Evolutionary conservation across 176 grass and related monocot genomes (phyloP), one percentile per base, ranked within the genome.

Genomic region (Aegilops umbellulata): DNA sequence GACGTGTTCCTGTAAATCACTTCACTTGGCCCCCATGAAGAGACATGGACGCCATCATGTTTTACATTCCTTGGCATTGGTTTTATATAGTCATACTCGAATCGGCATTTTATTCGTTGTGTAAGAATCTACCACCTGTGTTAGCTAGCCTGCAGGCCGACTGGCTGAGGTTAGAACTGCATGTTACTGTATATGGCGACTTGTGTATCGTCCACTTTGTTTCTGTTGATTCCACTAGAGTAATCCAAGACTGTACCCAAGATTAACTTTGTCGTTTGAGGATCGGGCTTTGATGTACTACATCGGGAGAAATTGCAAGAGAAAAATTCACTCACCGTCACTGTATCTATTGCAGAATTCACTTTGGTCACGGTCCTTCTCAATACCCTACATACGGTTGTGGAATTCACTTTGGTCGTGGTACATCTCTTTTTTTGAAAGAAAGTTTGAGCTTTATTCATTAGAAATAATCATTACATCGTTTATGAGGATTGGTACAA

Each of bases 1-100:
- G 95, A 98, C 13, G 93, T 31, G 25, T 98, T 98, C 80, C 88
- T 98, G 27, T 98, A 85, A 82, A 86, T 60, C 8, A 7, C 60
- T 44, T 74, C 27, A 12, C 44, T 57, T 79, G 30, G 3, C 41
- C 65, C 24, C n/a, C 79, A 23, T 86, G 42, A 49, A 49, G 24
- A n/a, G 24, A 15, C 69, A 60, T 15, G 27, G 29, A 78, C 17
- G 47, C 23, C 76, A 30, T 85, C 76, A 41, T 83, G 35, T 47
- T 66, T 79, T 32, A 34, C 14, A 55, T 15, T 15, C 20, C 22
- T 86, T 83, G 77, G 9, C 47, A 86, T 69, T 23, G 69, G 71
- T 81, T 64, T 81, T 64, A 46, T 47, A 86, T 86, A 35, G 83
- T 76, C 88, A 79, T 78, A 49, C 80, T 62, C 24, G 9, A 69